Percentiles rank a stretch among this genome's conserved stretches.
These are phyloP conservation scores for Adansonia grandidieri DNA, from an alignment of 441 rosid species.

Conservation along the genomic window DNA sequence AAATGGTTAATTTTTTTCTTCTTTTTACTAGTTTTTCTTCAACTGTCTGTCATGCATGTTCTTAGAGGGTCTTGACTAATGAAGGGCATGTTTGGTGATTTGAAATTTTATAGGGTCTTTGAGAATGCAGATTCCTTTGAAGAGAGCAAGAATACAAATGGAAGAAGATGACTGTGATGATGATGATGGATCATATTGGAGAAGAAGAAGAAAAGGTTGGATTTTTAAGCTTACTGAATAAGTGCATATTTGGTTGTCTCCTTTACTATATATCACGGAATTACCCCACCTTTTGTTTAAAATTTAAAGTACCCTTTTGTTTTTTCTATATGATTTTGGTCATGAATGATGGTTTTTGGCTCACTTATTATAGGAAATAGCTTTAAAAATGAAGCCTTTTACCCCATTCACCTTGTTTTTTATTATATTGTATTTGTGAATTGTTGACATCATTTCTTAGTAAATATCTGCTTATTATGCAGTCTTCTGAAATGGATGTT, in stretches of 20 bases:
- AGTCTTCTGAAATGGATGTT: not conserved
- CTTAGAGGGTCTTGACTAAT: not conserved
- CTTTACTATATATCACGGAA: not conserved
- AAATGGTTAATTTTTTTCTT: not conserved
- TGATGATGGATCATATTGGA: not conserved
- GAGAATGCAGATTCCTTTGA: not conserved
- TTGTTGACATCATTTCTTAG: not conserved
- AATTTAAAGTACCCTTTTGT: not conserved
- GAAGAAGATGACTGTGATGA: not conserved
- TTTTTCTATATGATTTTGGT: too few species aligned
- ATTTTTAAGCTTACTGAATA: not conserved
- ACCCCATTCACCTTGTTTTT: not conserved
- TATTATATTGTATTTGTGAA: not conserved
- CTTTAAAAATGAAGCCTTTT: not conserved
- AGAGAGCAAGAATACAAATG: not conserved
- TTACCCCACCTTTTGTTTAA: not conserved
- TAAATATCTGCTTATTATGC: slow-evolving; percentile 4
- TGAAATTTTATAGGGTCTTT: not conserved
- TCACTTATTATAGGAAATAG: too few species aligned
- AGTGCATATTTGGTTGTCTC: not conserved
- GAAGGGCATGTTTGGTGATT: not conserved
- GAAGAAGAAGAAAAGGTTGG: not conserved
- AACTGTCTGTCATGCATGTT: not conserved
- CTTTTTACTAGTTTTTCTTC: not conserved
- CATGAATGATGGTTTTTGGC: too few species aligned